Evolutionary conservation across 352 stramenopile genomes (phyloP), one percentile per base, ranked within the genome.

Genomic region (Globisporangium canariense): DNA sequence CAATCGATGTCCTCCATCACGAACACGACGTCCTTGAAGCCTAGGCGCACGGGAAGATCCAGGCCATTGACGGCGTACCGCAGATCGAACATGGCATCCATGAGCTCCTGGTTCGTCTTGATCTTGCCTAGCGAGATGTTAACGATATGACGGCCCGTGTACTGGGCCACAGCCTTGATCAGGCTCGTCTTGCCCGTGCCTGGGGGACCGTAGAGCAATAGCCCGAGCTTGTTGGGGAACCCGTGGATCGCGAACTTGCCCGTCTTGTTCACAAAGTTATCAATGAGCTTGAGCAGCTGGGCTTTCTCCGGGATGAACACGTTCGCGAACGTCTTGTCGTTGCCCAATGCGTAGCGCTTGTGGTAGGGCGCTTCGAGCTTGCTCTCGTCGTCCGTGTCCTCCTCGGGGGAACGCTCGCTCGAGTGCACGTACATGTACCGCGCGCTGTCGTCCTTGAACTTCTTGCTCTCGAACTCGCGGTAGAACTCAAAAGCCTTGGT

Each of bases 141-240:
- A 20, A 91, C 74, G 58, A 93, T 88, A 46, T 92, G 77, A 36
- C 80, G 77, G 22, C 76, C 74, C 13, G 86, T 78, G 68, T 86
- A 62, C 25, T 90, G 76, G 16, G 90, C 87, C 8, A 97, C 67
- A 10, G 86, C 83, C 65, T 91, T 89, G 78, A 91, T 94, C 0
- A 96, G 60, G 57, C 71, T 90, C 7, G 90, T 97, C 72, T 97
- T 97, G 43, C 88, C 79, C 22, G 81, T 94, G 32, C 89, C 89
- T 20, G 89, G 88, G 14, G 86, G 82, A 0, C 90, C 90, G 51
- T 96, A 74, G 2, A 97, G 67, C 38, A 97, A 69, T 0, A 97
- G 80, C 0, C 69, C 87, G 61, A 78, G 80, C 70, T 95, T 96
- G 70, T 95, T 83, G 22, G 89, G 89, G 58, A 91, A 96, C 10